phyloP scores from a whole-genome alignment of 2,329 filamentous ascomycete species.

The Curvularia sp. region DNA sequence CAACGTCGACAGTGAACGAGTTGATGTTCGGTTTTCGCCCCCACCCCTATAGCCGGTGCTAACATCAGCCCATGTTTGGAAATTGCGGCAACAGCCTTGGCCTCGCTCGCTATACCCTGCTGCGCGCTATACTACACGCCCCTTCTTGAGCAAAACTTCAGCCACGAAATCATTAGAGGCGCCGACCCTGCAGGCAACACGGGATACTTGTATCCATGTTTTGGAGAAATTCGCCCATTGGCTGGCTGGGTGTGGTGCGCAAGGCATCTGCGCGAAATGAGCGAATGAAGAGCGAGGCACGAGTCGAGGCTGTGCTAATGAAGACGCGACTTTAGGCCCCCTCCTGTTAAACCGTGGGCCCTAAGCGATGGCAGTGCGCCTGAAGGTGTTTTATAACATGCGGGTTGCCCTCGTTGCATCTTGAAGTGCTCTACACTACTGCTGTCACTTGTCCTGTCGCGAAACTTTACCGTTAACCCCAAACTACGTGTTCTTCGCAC shows the following conservation, averaged over 20 bases:
- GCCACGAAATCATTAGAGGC: slow-evolving; percentile 14
- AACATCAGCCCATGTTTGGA: slow-evolving; percentile 9
- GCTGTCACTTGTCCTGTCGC: neutral
- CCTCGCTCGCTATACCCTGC: slow-evolving; percentile 34
- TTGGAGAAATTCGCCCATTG: slow-evolving; percentile 16
- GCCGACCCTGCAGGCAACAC: slow-evolving; percentile 3
- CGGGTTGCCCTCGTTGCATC: neutral
- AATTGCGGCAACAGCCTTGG: slow-evolving; percentile 20
- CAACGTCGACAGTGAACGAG: neutral
- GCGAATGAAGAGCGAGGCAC: slow-evolving; percentile 20
- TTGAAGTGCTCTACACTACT: neutral
- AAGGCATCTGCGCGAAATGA: slow-evolving; percentile 6
- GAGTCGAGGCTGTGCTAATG: slow-evolving; percentile 31
- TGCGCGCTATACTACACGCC: slow-evolving; percentile 14
- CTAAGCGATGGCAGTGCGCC: slow-evolving; percentile 25
- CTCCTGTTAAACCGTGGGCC: slow-evolving; percentile 9
- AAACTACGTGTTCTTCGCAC: neutral
- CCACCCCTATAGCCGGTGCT: slow-evolving; percentile 7
- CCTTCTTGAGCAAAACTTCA: slow-evolving; percentile 8
- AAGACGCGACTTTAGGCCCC: slow-evolving; percentile 18
- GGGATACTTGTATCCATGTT: slow-evolving; percentile 8
- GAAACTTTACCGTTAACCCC: neutral
- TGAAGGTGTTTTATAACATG: slow-evolving; percentile 18
- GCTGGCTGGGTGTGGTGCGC: slow-evolving; percentile 10
- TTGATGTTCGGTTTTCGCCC: slow-evolving; percentile 11